These are phyloP conservation scores for Sungouiozyma ichnusensis DNA, from an alignment of 805 yeast species.

Conservation along the genomic window DNA sequence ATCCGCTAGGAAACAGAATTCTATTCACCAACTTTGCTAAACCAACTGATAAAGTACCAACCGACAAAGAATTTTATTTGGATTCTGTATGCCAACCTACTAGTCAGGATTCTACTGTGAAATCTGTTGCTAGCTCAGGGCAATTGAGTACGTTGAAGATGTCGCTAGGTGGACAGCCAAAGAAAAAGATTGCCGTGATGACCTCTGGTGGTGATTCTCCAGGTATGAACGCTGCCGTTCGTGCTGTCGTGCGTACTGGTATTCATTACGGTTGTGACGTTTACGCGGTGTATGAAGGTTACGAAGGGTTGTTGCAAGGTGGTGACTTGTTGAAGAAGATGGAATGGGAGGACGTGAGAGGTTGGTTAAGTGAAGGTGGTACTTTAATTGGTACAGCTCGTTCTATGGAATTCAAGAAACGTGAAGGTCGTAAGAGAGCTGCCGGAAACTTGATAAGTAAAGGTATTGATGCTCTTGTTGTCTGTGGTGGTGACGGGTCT, in stretches of 20 bases:
- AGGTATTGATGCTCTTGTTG: slow-evolving; percentile 91
- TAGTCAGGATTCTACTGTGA: slow-evolving; percentile 6
- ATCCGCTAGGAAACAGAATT: slow-evolving; percentile 56
- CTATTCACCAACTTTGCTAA: slow-evolving; percentile 43
- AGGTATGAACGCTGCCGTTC: slow-evolving; percentile 94
- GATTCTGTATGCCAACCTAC: slow-evolving; percentile 7
- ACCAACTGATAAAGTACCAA: slow-evolving; percentile 28
- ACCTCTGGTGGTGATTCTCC: slow-evolving; percentile 99
- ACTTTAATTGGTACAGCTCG: slow-evolving; percentile 95
- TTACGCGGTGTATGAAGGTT: slow-evolving; percentile 88
- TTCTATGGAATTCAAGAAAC: slow-evolving; percentile 73
- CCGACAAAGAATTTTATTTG: slow-evolving; percentile 17
- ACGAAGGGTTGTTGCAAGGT: slow-evolving; percentile 84
- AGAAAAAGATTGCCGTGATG: slow-evolving; percentile 71
- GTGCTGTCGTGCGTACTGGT: slow-evolving; percentile 92
- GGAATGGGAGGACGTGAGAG: slow-evolving; percentile 92
- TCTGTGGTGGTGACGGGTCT: slow-evolving; percentile 98
- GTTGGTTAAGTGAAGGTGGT: slow-evolving; percentile 88
- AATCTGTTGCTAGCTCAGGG: slow-evolving; percentile 8
- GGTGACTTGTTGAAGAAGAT: slow-evolving; percentile 68
- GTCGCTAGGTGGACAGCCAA: slow-evolving; percentile 13
- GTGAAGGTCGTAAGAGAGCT: slow-evolving; percentile 73
- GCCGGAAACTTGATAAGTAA: slow-evolving; percentile 74
- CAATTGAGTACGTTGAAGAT: slow-evolving; percentile 14
- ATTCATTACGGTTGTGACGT: slow-evolving; percentile 82